Evolutionary conservation across 768 basidiomycete species (phyloP).

Genomic region (Lactarius tabidus): DNA sequence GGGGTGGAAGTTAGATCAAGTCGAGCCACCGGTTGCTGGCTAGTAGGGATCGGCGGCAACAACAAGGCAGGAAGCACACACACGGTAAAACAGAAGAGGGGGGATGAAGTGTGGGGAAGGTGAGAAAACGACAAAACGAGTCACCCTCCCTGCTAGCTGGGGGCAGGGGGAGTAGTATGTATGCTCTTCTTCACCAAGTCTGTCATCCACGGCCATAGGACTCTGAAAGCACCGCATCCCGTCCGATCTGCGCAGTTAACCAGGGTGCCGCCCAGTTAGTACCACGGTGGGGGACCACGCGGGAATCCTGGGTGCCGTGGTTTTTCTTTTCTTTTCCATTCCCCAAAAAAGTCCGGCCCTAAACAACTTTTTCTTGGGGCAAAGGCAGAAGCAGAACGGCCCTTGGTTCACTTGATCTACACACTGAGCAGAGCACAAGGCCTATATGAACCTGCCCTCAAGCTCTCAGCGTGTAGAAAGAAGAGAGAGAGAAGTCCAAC

Average conservation of each 20-base stretch:
- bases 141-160: no score
- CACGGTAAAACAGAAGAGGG: no score
- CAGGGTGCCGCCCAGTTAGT: constrained; percentile 60
- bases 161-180: neutral
- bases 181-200: neutral
- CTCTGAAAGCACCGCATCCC: constrained; percentile 53
- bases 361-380: neutral
- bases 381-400: no score
- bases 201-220: constrained; percentile 31
- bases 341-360: constrained; percentile 1
- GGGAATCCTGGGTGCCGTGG: constrained; percentile 46
- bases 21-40: no score
- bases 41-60: no score
- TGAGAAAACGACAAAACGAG: no score
- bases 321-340: constrained; percentile 31
- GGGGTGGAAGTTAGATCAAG: no score
- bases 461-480: constrained; percentile 34
- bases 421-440: constrained; percentile 13
- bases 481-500: constrained; percentile 40
- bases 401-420: neutral
- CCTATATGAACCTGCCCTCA: constrained; percentile 39
- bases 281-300: constrained; percentile 63
- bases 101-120: no score
- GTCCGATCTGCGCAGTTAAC: constrained; percentile 63
- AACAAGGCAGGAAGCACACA: no score